Percentiles rank a stretch among this genome's conserved stretches.
Evolutionary conservation across 805 yeast species (phyloP).

Genomic region (Danielozyma ontarioensis): DNA sequence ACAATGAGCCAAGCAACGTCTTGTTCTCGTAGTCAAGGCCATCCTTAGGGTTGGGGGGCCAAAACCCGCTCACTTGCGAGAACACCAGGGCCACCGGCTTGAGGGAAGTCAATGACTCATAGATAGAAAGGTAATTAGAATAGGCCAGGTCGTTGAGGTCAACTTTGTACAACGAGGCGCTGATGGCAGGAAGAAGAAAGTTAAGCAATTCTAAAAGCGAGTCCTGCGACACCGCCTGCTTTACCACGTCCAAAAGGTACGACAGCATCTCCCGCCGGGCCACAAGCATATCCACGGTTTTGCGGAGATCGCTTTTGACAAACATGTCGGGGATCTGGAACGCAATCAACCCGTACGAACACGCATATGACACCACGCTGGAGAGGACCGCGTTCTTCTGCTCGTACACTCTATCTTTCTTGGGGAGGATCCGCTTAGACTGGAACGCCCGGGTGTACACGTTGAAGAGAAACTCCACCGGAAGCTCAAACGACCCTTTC

Average conservation of each 20-base stretch:
- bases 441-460: slow-evolving; percentile 40
- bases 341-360: slow-evolving; percentile 62
- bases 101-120: slow-evolving; percentile 52
- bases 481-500: slow-evolving; percentile 34
- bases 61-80: slow-evolving; percentile 52
- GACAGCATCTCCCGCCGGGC: slow-evolving; percentile 3
- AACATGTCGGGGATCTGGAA: slow-evolving; percentile 69
- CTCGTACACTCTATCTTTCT: slow-evolving; percentile 33
- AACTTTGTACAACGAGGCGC: slow-evolving; percentile 28
- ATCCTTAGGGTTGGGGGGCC: slow-evolving; percentile 34
- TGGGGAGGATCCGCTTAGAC: slow-evolving; percentile 37
- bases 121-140: slow-evolving; percentile 47
- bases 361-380: slow-evolving; percentile 44
- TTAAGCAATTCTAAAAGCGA: slow-evolving; percentile 55
- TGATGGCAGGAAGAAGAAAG: slow-evolving; percentile 43
- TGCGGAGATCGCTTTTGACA: slow-evolving; percentile 32
- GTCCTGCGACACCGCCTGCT: slow-evolving; percentile 63
- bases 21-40: slow-evolving; percentile 53
- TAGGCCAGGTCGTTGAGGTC: slow-evolving; percentile 50
- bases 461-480: slow-evolving; percentile 44
- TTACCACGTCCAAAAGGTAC: slow-evolving; percentile 52
- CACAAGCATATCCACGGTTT: slow-evolving; percentile 21
- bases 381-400: slow-evolving; percentile 38
- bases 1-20: slow-evolving; percentile 73
- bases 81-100: slow-evolving; percentile 60